A percentile compares a stretch with the other conserved stretches of the same genome.
Conservation (phyloP, 768 basidiomycete genomes). For the Cyathus striatus region DNA sequence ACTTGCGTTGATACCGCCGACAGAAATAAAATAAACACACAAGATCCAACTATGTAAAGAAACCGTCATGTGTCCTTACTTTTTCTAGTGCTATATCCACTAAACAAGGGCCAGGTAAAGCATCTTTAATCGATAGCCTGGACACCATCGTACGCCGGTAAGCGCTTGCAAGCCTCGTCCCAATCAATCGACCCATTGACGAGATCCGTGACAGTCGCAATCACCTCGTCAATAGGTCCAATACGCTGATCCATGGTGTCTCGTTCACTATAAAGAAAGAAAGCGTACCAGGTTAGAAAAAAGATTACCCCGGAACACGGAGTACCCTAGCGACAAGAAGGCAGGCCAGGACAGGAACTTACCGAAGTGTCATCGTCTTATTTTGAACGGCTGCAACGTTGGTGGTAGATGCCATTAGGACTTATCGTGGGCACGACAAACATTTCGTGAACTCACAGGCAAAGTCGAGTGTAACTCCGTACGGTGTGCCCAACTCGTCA, state of each 20-base stretch:
- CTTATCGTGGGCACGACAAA: constrained; percentile 1
- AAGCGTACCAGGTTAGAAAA: background rate
- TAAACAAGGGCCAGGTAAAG: too few relatives aligned
- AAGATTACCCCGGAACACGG: background rate
- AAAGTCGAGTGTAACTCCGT: constrained; percentile 94
- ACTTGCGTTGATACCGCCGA: too few relatives aligned
- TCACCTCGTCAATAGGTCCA: constrained; percentile 85
- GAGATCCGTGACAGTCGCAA: constrained; percentile 72
- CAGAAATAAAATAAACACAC: too few relatives aligned
- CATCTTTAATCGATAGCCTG: constrained; percentile 75
- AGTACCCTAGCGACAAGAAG: background rate
- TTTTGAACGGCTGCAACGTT: constrained; percentile 74
- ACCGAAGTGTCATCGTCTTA: constrained; percentile 91
- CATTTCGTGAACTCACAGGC: constrained; percentile 43
- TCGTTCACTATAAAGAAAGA: constrained; percentile 60
- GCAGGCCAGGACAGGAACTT: constrained; percentile 24
- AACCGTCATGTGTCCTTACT: background rate
- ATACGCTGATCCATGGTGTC: constrained; percentile 94
- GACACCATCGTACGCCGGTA: constrained; percentile 83
- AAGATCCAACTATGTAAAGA: too few relatives aligned
- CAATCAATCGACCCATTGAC: constrained; percentile 74
- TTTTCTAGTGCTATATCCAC: too few relatives aligned
- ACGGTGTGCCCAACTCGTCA: constrained; percentile 97
- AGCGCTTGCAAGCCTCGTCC: constrained; percentile 62
- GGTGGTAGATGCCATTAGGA: constrained; percentile 1